Base-by-base conservation (phyloP, 108 stramenopile genomes). In the Discostella pseudostelligera region DNA sequence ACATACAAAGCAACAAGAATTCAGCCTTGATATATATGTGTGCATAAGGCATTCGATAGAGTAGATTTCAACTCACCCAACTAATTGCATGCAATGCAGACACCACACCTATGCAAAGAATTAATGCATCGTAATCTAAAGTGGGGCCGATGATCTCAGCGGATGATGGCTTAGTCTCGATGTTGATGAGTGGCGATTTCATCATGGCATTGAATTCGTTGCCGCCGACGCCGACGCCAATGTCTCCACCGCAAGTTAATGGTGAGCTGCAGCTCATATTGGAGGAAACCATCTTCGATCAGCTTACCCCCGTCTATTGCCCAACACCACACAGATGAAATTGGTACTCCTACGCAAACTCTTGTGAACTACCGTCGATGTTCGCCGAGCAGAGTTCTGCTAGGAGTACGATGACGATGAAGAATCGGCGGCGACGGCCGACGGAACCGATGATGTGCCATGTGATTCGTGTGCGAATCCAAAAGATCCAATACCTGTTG, bases 251-350 rank as follows among this genome's bases (percentile, higher is more conserved):
- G 16, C 32, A 36, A 10, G 29, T 5, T 11, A 16, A 16, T 4
- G 51, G 28, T 13, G 51, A 53, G 28, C 21, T 4, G 10, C 25
- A 53, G 24, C 21, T 26, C n/a, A 36, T 54, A 29, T 54, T 54
- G 32, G 53, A 54, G 11, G 29, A 54, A 54, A 32, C 53, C 53
- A 54, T 54, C 10, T 21, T 54, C 12, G 49, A 12, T 32, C 32
- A 8, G 8, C 14, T 45, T 45, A 16, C 44, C 17, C 44, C 16
- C 16, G 44, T n/a, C n/a, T n/a, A n/a, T n/a, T n/a, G n/a, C n/a
- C n/a, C n/a, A n/a, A n/a, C n/a, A n/a, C n/a, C n/a, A n/a, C n/a
- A n/a, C n/a, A n/a, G n/a, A n/a, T n/a, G 44, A 17, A 17, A 45
- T 6, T 45, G 44, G 8, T 45, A 17, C 3, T 3, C 3, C 6